Conservation (phyloP, 73 alveolate species). For the Paramecium sexaurelia region DNA sequence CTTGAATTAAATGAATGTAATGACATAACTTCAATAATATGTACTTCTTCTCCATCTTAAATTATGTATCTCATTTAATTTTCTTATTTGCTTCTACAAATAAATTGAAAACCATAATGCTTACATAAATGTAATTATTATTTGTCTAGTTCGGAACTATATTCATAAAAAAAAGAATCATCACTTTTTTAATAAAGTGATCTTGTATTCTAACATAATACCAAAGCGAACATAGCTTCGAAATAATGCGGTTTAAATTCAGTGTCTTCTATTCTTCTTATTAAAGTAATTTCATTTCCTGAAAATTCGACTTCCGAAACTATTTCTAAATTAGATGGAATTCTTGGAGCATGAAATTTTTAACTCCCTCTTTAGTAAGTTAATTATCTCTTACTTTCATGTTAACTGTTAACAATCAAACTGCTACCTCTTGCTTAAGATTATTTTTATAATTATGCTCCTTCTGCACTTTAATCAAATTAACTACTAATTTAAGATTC, state of each 20-base stretch:
- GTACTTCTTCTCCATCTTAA: constrained; percentile 7
- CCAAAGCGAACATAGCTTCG: constrained; percentile 25
- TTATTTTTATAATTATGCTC: neutral
- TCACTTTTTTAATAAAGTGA: neutral
- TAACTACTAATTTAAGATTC: neutral
- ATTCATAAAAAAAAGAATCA: constrained; percentile 28
- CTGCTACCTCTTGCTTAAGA: neutral
- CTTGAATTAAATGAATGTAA: constrained; percentile 38
- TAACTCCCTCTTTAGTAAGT: neutral
- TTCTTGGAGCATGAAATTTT: neutral
- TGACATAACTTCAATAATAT: neutral
- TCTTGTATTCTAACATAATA: constrained; percentile 38
- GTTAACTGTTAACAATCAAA: neutral
- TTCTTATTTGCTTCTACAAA: neutral
- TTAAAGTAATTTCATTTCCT: neutral
- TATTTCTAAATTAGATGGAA: constrained; percentile 33
- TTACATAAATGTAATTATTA: neutral
- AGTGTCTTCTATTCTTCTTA: neutral
- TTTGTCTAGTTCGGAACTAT: constrained; percentile 3
- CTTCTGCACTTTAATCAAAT: constrained; percentile 30
- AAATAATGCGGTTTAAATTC: constrained; percentile 30
- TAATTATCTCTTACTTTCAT: constrained; percentile 5
- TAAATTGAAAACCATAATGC: constrained; percentile 3
- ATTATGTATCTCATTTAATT: constrained; percentile 8
- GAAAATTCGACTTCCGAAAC: constrained; percentile 7